These are phyloP conservation scores for Monosporascus sp. DNA, from an alignment of 2,329 filamentous ascomycete genomes.

Conservation along the genomic window DNA sequence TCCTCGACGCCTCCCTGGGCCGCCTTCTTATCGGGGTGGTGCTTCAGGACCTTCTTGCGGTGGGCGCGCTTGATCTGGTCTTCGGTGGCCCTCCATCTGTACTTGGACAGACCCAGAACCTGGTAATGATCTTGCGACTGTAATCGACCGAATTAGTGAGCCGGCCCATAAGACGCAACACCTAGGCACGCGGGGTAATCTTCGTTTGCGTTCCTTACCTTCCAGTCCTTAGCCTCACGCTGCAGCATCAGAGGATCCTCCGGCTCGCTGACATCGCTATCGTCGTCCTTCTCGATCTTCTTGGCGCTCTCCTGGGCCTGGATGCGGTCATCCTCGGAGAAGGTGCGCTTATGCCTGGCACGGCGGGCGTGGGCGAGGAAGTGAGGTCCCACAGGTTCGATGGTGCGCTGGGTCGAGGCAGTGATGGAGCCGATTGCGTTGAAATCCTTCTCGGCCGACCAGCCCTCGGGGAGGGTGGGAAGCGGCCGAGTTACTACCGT, in stretches of 20 bases:
- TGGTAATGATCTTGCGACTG: conserved; percentile 97
- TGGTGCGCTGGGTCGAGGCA: conserved; percentile 72
- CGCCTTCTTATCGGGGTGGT: conserved; percentile 98
- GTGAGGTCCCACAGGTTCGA: conserved; percentile 95
- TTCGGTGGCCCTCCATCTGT: conserved; percentile 87
- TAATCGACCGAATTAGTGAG: conserved; percentile 5
- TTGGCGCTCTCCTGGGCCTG: conserved; percentile 92
- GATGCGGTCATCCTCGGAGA: conserved; percentile 97
- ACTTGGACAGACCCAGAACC: conserved; percentile 86
- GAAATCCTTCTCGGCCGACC: conserved; percentile 89
- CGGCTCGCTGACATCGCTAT: conserved; percentile 85
- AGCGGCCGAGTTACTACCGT: conserved; percentile 60
- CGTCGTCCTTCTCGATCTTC: conserved; percentile 89
- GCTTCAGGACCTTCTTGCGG: conserved; percentile 98
- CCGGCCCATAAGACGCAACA: neutral
- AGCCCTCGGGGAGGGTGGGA: conserved; percentile 72
- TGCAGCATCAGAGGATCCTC: conserved; percentile 91
- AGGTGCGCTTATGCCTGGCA: conserved; percentile 93
- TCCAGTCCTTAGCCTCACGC: conserved; percentile 98
- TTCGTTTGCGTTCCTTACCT: conserved; percentile 52
- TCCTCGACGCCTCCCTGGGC: conserved; percentile 82
- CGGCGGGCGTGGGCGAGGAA: conserved; percentile 96
- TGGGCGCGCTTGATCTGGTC: conserved; percentile 99
- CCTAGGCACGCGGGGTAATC: neutral
- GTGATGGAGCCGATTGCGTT: conserved; percentile 76